Evolutionary conservation across 2,329 filamentous ascomycete species (phyloP), one percentile per base, ranked within the genome.

Genomic region (Atkinsonella texensis): DNA sequence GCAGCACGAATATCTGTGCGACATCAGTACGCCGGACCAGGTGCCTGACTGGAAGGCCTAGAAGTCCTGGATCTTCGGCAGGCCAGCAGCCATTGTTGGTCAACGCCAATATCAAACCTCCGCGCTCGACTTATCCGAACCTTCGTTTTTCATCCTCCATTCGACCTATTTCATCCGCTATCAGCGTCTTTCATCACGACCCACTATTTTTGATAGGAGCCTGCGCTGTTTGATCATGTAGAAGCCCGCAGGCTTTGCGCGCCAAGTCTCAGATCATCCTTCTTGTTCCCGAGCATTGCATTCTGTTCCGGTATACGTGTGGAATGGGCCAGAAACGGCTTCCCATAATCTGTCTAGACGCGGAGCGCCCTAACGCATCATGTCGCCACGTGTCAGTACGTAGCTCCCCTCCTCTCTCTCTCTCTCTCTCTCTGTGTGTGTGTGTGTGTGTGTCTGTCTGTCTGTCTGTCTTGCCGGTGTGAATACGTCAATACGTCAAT

Each of bases 151-250:
- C 32, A 32, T 15, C 48, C 20, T 44, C 13, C 42, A n/a, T 32
- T 50, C 41, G 48, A 50, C 18, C 11, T 28, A 44, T 31, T 11
- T 38, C 35, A 28, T 33, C 11, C 42, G 8, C 48, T 31, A 41
- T 41, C 48, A 39, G 13, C 41, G 38, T 33, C 15, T 7, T 17
- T 33, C 17, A 40, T 20, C 15, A 38, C 35, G 15, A 39, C 3
- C 42, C 6, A 23, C 42, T n/a, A 9, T 28, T 10, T 23, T 13
- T 10, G 31, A 12, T 38, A 40, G 9, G 12, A 31, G n/a, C 10
- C 39, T 42, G 47, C 23, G 20, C 20, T 48, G 46, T 49, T 32
- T 42, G 35, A 32, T 35, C 48, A 50, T 50, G 48, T 42, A 44
- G 48, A 44, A 12, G 1, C 11, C 42, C n/a, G 33, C 41, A 20